Percentiles rank a stretch among this genome's conserved stretches.
Conservation (phyloP, 1,284 basidiomycete species). For the Apiotrichum mycotoxinovorans region DNA sequence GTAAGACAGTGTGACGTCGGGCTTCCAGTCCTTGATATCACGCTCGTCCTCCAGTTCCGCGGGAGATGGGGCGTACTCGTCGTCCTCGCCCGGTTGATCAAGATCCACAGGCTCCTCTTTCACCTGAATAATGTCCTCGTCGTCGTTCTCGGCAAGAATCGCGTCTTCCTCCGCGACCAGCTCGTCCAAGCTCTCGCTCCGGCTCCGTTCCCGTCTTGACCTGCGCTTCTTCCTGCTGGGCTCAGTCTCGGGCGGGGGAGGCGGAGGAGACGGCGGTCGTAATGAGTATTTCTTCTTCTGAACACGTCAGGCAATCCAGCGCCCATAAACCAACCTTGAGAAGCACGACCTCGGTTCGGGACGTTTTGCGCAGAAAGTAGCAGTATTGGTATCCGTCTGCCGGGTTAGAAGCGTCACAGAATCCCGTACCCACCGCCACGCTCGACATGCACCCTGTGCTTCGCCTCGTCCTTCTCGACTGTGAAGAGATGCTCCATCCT, state of each 20-base stretch:
- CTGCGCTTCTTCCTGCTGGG: slow-evolving; percentile 24
- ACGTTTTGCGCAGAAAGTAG: slow-evolving; percentile 45
- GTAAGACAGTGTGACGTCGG: slow-evolving; percentile 40
- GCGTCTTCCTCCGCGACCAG: slow-evolving; percentile 7
- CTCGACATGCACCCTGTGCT: slow-evolving; percentile 46
- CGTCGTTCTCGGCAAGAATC: slow-evolving; percentile 14
- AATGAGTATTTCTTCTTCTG: slow-evolving; percentile 42
- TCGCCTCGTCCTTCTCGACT: slow-evolving; percentile 29
- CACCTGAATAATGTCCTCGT: slow-evolving; percentile 19
- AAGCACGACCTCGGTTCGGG: slow-evolving; percentile 44
- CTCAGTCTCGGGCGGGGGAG: slow-evolving; percentile 15
- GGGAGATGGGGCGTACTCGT: not conserved
- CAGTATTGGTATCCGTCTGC: slow-evolving; percentile 47
- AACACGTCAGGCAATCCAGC: too few species aligned
- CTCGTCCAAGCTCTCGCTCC: slow-evolving; percentile 3
- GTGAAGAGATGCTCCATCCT: slow-evolving; percentile 34
- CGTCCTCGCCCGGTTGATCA: not conserved
- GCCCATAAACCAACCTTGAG: slow-evolving; percentile 38
- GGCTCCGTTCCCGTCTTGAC: slow-evolving; percentile 14
- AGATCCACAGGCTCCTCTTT: slow-evolving; percentile 23
- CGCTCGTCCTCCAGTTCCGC: slow-evolving; percentile 25
- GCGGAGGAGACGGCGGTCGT: slow-evolving; percentile 33
- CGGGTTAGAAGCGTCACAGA: not conserved
- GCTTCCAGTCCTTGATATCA: slow-evolving; percentile 47
- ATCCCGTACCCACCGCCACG: slow-evolving; percentile 35